phyloP scores from a whole-genome alignment of 2,329 filamentous ascomycete genomes.

The Verticillium zaregamsianum region DNA sequence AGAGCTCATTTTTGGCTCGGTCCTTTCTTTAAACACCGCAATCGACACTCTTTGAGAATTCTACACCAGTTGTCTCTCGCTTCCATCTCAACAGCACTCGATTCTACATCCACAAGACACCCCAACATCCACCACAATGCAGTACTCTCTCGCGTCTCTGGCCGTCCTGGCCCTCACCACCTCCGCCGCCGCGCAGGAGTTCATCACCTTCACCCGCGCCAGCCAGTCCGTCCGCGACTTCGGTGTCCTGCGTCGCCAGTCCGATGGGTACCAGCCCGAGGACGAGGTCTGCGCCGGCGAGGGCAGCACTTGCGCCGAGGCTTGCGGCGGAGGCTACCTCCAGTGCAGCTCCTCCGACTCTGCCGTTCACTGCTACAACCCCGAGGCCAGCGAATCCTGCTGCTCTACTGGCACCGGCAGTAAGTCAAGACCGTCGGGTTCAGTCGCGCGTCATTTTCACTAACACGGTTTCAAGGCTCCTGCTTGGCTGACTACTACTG shows the following conservation, averaged over 20 bases:
- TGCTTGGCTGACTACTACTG: slow-evolving; percentile 61
- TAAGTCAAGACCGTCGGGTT: slow-evolving; percentile 29
- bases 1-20: not conserved
- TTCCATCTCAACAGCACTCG: not conserved
- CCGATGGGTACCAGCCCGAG: slow-evolving; percentile 44
- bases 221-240: slow-evolving; percentile 28
- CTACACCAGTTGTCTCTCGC: not conserved
- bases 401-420: slow-evolving; percentile 54
- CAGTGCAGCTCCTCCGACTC: slow-evolving; percentile 46
- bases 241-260: slow-evolving; percentile 39
- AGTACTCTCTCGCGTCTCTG: slow-evolving; percentile 13
- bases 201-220: slow-evolving; percentile 27
- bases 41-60: not conserved
- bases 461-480: slow-evolving; percentile 40
- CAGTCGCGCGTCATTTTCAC: not conserved
- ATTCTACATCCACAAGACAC: not conserved
- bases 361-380: slow-evolving; percentile 56
- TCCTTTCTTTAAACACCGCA: not conserved
- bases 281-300: slow-evolving; percentile 44
- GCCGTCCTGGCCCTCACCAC: slow-evolving; percentile 14
- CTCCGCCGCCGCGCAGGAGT: slow-evolving; percentile 10
- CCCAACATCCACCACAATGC: slow-evolving; percentile 8
- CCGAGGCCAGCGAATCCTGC: slow-evolving; percentile 46
- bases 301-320: slow-evolving; percentile 45
- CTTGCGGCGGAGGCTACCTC: slow-evolving; percentile 47